Evolutionary conservation across 1,284 basidiomycete genomes (phyloP).

Genomic region (Leccinum colubrinum): DNA sequence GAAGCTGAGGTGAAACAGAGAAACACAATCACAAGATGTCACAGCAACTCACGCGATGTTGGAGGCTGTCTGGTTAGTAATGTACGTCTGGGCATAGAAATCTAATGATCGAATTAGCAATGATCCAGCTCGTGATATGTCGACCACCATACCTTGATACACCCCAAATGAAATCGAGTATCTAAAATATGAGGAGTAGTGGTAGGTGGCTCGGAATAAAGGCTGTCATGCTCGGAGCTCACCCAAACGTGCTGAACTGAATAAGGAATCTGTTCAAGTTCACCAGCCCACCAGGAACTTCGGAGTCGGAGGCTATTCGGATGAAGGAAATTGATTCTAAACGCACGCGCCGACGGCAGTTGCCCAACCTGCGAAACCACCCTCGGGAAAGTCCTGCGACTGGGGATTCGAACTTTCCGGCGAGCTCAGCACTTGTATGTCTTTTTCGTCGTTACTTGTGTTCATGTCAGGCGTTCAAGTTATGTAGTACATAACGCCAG

Average conservation of each 20-base stretch:
- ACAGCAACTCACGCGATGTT: constrained; percentile 35
- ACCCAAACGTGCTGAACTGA: constrained; percentile 41
- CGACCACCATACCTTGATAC: constrained; percentile 38
- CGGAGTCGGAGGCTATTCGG: background rate
- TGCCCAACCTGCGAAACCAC: constrained; percentile 29
- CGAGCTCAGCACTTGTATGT: background rate
- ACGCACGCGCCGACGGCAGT: constrained; percentile 32
- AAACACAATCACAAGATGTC: background rate
- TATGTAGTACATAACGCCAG: background rate
- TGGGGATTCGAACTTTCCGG: background rate
- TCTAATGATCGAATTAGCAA: constrained; percentile 19
- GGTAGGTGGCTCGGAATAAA: background rate
- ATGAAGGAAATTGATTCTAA: background rate
- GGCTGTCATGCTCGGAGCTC: background rate
- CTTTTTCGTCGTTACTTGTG: background rate
- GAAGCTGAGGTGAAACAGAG: background rate
- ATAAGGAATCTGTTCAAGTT: constrained; percentile 26
- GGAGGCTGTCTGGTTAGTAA: constrained; percentile 36
- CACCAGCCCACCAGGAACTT: background rate
- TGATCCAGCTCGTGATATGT: background rate
- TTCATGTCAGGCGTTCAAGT: background rate
- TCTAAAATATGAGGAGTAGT: constrained; percentile 15
- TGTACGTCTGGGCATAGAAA: constrained; percentile 36
- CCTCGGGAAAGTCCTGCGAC: constrained; percentile 23
- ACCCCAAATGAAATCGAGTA: constrained; percentile 41